A percentile compares a stretch with the other conserved stretches of the same genome.
Conservation (phyloP, 1,284 basidiomycete genomes). For the Tranzscheliella williamsii region DNA sequence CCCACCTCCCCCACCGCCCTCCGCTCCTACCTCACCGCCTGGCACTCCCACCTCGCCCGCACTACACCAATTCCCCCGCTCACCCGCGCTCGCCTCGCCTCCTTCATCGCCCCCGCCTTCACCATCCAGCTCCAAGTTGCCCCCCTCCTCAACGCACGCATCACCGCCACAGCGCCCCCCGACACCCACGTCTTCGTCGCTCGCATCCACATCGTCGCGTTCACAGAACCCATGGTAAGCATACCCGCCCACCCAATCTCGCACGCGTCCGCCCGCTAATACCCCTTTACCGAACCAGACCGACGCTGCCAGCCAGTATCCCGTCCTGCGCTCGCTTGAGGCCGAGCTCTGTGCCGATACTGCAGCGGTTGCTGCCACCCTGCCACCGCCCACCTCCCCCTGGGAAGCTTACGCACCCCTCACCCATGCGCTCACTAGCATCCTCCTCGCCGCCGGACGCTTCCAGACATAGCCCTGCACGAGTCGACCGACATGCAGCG, state of each 20-base stretch:
- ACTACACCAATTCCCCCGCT: not conserved
- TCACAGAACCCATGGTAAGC: not conserved
- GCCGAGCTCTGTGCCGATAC: too few relatives aligned
- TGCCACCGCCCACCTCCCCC: too few relatives aligned
- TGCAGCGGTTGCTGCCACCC: too few relatives aligned
- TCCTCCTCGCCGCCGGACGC: slow-evolving; percentile 20
- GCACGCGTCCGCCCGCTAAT: too few relatives aligned
- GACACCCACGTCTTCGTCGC: not conserved
- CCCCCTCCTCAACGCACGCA: not conserved
- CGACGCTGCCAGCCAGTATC: too few relatives aligned
- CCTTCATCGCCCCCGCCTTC: not conserved
- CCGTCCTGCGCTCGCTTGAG: too few relatives aligned
- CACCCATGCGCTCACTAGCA: slow-evolving; percentile 13
- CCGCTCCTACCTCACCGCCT: not conserved
- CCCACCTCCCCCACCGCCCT: not conserved
- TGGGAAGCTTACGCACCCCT: slow-evolving; percentile 19
- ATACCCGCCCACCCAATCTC: too few relatives aligned
- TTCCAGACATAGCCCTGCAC: slow-evolving; percentile 5
- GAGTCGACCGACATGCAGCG: not conserved
- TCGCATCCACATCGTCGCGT: not conserved
- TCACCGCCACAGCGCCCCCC: not conserved
- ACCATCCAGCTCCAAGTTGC: not conserved
- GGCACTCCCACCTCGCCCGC: not conserved
- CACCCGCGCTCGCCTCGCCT: not conserved
- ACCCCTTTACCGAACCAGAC: too few relatives aligned